Base-by-base conservation (phyloP, 257 asterid genomes). In the Capsicum rhomboideum region DNA sequence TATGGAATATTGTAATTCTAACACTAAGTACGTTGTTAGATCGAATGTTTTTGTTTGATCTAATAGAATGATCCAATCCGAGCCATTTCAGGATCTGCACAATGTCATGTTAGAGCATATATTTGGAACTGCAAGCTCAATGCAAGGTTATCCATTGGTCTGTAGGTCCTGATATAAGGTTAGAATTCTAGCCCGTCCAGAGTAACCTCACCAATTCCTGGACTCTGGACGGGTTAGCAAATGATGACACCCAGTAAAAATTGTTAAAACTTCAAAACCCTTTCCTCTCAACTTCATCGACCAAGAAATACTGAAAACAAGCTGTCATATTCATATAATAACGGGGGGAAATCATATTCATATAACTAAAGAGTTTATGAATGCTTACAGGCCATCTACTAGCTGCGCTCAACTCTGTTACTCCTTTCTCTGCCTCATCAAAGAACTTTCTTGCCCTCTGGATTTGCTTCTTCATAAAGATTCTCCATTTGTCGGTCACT, bases 311-410 rank as follows among this genome's bases (percentile, higher is more conserved):
- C 7, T n/a, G n/a, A n/a, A n/a, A 71, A 42, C 79, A 12, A n/a
- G 34, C 1, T 11, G 11, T 21, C 79, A 12, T 71, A n/a, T 44
- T 44, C 56, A 71, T 42, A 17, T 72, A 72, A 21, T 13, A 21
- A 74, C 7, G 26, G 2, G 49, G 28, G 26, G 0, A 26, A 49
- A 75, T 44, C 81, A 49, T 49, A 8, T 75, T 49, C 61, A 26
- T 75, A 26, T 26, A 28, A 26, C 42, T 46, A 26, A 49, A 49
- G 63, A 26, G 81, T 16, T 49, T 11, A 50, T 6, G 78, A 66
- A 18, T 66, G 86, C 97, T 93, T 90, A 95, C 99, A 3, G 99
- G 99, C 98, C 97, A 97, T 93, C 99, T 88, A 59, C 99, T 97
- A 20, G 97, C 97, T 10, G 97, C 82, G 88, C 92, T 95, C 84